These are phyloP conservation scores for Xerocomus potaroensis DNA, from an alignment of 768 basidiomycete species.

Conservation along the genomic window DNA sequence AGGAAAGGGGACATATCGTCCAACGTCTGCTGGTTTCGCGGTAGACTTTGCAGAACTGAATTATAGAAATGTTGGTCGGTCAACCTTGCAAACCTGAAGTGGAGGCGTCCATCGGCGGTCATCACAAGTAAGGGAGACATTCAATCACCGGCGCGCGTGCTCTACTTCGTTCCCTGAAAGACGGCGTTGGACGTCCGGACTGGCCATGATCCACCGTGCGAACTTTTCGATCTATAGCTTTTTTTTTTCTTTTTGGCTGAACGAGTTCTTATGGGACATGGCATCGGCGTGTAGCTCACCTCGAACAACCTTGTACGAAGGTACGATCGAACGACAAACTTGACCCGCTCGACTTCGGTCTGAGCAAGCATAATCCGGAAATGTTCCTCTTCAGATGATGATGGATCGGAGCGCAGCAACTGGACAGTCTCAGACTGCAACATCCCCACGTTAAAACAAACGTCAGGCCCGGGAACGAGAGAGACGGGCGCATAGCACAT, in stretches of 20 bases:
- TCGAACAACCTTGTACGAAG: constrained; percentile 83
- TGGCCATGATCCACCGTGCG: constrained; percentile 71
- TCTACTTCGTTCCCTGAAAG: constrained; percentile 81
- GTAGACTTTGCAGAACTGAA: constrained; percentile 81
- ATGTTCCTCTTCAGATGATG: constrained; percentile 89
- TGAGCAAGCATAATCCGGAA: constrained; percentile 90
- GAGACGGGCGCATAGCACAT: no score
- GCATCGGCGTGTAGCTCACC: no score
- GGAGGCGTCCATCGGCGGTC: not conserved
- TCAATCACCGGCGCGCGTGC: constrained; percentile 67
- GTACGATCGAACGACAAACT: constrained; percentile 88
- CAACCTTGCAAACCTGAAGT: constrained; percentile 66
- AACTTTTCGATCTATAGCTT: constrained; percentile 84
- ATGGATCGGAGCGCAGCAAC: constrained; percentile 71
- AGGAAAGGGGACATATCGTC: constrained; percentile 71
- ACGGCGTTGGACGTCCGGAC: constrained; percentile 67
- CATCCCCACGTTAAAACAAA: no score
- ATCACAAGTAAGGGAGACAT: not conserved
- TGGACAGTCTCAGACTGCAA: constrained; percentile 76
- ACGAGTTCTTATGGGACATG: no score
- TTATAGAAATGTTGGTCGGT: constrained; percentile 73
- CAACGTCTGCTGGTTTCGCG: constrained; percentile 68
- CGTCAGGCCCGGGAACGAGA: no score
- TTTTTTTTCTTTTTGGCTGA: no score
- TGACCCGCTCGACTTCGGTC: constrained; percentile 91